phyloP scores from a whole-genome alignment of 768 basidiomycete genomes.

The Termitomyces sp. region DNA sequence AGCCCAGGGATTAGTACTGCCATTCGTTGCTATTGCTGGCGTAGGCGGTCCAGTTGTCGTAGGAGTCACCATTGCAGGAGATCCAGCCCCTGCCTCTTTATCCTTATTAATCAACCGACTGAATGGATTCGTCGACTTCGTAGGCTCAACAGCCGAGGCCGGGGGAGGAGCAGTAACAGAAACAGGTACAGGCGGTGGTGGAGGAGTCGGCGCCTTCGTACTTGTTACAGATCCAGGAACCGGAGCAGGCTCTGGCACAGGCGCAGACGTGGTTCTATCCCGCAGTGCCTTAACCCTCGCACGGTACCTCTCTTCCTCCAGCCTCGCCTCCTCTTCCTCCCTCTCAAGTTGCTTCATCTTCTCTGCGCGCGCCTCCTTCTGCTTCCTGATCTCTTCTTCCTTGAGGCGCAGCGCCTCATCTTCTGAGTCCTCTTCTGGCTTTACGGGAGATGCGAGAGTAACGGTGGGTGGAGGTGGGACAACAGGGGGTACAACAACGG shows the following conservation, averaged over 20 bases:
- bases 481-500: not conserved
- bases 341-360: conserved; percentile 66
- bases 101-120: conserved; percentile 56
- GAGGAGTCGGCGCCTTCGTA: conserved; percentile 18
- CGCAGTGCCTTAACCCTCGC: conserved; percentile 38
- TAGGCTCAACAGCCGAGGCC: conserved; percentile 9
- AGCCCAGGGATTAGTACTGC: conserved; percentile 72
- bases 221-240: not conserved
- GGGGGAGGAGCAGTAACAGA: conserved; percentile 3
- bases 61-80: not conserved
- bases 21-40: conserved; percentile 24
- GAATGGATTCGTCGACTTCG: conserved; percentile 78
- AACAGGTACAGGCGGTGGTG: conserved; percentile 20
- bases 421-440: conserved; percentile 67
- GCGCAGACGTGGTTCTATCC: conserved; percentile 26
- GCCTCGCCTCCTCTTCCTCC: conserved; percentile 42
- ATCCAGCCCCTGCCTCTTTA: conserved; percentile 22
- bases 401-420: conserved; percentile 67
- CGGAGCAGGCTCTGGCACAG: conserved; percentile 23
- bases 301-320: conserved; percentile 36
- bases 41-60: not conserved
- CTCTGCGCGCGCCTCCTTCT: conserved; percentile 68
- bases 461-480: not conserved
- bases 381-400: conserved; percentile 70
- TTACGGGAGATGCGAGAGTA: conserved; percentile 15